phyloP scores from a whole-genome alignment of 1,284 basidiomycete species.

The Ganoderma boninense region DNA sequence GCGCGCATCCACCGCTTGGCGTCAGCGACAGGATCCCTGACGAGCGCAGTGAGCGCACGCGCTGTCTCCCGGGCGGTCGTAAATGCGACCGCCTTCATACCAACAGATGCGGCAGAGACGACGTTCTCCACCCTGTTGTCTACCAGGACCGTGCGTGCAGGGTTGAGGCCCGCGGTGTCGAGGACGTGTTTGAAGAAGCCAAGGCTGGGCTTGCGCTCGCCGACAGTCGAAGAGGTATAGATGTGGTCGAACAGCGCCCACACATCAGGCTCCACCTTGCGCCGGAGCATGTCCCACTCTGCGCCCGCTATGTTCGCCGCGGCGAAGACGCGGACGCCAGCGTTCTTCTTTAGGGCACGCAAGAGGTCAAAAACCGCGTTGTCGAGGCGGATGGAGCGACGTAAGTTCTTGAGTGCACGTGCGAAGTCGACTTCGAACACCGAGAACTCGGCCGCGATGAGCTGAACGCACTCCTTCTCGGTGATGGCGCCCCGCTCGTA shows the following conservation, averaged over 20 bases:
- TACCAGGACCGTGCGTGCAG: constrained; percentile 53
- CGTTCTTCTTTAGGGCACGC: constrained; percentile 49
- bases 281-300: constrained; percentile 53
- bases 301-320: constrained; percentile 64
- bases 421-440: constrained; percentile 48
- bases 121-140: constrained; percentile 64
- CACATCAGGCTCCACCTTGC: constrained; percentile 50
- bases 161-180: constrained; percentile 44
- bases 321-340: constrained; percentile 52
- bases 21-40: constrained; percentile 52
- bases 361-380: constrained; percentile 54
- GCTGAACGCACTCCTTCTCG: constrained; percentile 52
- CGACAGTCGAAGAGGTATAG: not conserved
- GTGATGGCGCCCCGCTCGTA: constrained; percentile 45
- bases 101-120: constrained; percentile 55
- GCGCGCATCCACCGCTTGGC: constrained; percentile 49
- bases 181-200: constrained; percentile 58
- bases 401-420: constrained; percentile 50
- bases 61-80: constrained; percentile 46
- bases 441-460: constrained; percentile 49
- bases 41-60: constrained; percentile 35
- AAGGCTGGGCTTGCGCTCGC: constrained; percentile 50
- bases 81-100: constrained; percentile 56
- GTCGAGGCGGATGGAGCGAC: constrained; percentile 51
- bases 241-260: constrained; percentile 37